These are phyloP conservation scores for Hericium erinaceus DNA, from an alignment of 768 basidiomycete genomes.

Conservation along the genomic window DNA sequence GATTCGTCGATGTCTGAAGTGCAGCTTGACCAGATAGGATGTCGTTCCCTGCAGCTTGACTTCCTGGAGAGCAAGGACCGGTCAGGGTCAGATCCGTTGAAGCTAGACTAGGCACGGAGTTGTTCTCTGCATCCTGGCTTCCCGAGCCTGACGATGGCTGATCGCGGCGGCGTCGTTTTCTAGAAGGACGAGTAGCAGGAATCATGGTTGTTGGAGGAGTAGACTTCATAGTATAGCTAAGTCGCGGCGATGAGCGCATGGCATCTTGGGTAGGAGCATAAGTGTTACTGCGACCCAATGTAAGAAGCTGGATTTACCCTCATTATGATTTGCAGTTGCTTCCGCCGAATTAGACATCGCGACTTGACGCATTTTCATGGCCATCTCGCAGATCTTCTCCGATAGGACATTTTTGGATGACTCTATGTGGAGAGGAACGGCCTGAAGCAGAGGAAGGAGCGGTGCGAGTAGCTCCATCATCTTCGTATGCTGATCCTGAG, in stretches of 20 bases:
- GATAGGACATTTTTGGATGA: conserved; percentile 16
- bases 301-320: conserved; percentile 3
- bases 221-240: background rate
- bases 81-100: too few relatives aligned
- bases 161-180: too few relatives aligned
- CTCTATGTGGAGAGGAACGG: conserved; percentile 50
- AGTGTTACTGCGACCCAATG: background rate
- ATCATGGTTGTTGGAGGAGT: too few relatives aligned
- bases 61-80: too few relatives aligned
- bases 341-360: background rate
- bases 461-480: conserved; percentile 48
- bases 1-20: too few relatives aligned
- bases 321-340: background rate
- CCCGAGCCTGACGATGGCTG: too few relatives aligned
- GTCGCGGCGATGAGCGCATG: background rate
- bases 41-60: too few relatives aligned
- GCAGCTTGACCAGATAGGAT: too few relatives aligned
- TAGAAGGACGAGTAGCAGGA: too few relatives aligned
- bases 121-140: too few relatives aligned
- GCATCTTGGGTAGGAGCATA: background rate
- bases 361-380: conserved; percentile 1
- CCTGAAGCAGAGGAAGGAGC: conserved; percentile 50
- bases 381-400: conserved; percentile 12
- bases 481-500: conserved; percentile 47
- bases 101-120: too few relatives aligned